Evolutionary conservation across 2,329 filamentous ascomycete genomes (phyloP).

Genomic region (Plectosphaerella sp.): DNA sequence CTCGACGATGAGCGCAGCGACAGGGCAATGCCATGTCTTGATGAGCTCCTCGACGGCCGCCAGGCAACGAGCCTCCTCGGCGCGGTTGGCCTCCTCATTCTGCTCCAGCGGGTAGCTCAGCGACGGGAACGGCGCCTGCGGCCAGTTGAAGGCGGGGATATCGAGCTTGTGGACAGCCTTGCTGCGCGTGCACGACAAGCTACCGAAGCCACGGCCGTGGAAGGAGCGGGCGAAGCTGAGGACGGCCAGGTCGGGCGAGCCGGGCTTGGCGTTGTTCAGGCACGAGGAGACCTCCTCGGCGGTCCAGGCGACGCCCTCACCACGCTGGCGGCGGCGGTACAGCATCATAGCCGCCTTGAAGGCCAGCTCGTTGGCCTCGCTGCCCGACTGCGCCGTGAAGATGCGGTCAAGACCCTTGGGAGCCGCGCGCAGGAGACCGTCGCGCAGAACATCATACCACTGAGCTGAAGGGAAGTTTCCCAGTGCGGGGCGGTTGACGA

Average conservation of each 20-base stretch:
- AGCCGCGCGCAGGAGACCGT: conserved; percentile 67
- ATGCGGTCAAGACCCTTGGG: conserved; percentile 74
- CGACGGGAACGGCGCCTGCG: conserved; percentile 73
- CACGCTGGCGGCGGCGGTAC: conserved; percentile 67
- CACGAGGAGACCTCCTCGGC: conserved; percentile 61
- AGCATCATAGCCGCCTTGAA: conserved; percentile 88
- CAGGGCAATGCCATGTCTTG: conserved; percentile 61
- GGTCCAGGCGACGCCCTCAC: conserved; percentile 65
- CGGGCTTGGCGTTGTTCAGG: conserved; percentile 70
- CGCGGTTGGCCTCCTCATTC: conserved; percentile 63
- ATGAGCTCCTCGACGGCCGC: conserved; percentile 70
- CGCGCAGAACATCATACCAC: conserved; percentile 68
- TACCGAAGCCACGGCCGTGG: conserved; percentile 78
- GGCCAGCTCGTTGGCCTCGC: conserved; percentile 79
- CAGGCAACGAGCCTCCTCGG: conserved; percentile 68
- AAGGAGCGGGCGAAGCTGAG: conserved; percentile 75
- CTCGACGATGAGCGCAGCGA: conserved; percentile 71
- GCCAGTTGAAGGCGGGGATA: conserved; percentile 86
- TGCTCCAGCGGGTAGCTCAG: conserved; percentile 74
- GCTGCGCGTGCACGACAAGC: conserved; percentile 72
- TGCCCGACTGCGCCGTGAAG: conserved; percentile 75
- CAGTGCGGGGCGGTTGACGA: conserved; percentile 75
- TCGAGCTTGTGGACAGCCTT: conserved; percentile 85
- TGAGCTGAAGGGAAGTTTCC: conserved; percentile 77
- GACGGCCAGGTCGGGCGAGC: conserved; percentile 71